Percentiles rank a stretch among this genome's conserved stretches.
Evolutionary conservation across 495 filamentous ascomycete species (phyloP).

Genomic region (Hypoxylon intermedium): DNA sequence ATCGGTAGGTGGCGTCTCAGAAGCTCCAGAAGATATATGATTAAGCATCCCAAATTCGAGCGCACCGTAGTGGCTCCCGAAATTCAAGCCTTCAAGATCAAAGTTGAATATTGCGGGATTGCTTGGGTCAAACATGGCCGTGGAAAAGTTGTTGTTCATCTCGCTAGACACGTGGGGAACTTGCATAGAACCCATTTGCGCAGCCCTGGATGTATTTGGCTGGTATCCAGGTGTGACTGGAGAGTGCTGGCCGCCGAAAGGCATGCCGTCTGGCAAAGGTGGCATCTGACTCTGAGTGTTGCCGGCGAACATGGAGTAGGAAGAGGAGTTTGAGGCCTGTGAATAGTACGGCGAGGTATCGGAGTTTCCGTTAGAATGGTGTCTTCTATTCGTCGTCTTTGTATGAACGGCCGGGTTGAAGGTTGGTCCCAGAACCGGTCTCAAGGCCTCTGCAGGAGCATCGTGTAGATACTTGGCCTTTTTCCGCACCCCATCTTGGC

Average conservation of each 20-base stretch:
- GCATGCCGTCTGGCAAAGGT: slow-evolving; percentile 54
- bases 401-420: slow-evolving; percentile 55
- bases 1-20: slow-evolving; percentile 77
- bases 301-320: slow-evolving; percentile 47
- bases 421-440: slow-evolving; percentile 62
- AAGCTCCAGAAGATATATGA: slow-evolving; percentile 88
- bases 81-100: slow-evolving; percentile 90
- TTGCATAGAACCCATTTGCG: slow-evolving; percentile 41
- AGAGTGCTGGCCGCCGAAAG: slow-evolving; percentile 68
- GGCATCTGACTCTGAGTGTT: slow-evolving; percentile 40
- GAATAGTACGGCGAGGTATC: slow-evolving; percentile 43
- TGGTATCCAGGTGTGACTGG: slow-evolving; percentile 74
- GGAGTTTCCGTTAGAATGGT: slow-evolving; percentile 36
- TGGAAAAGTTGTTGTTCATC: slow-evolving; percentile 55
- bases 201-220: slow-evolving; percentile 46
- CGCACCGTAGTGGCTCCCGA: slow-evolving; percentile 92
- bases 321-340: slow-evolving; percentile 36
- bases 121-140: slow-evolving; percentile 80
- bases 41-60: slow-evolving; percentile 93
- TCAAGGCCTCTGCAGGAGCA: slow-evolving; percentile 76
- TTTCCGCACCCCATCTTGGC: slow-evolving; percentile 95
- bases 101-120: slow-evolving; percentile 93
- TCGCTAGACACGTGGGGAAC: slow-evolving; percentile 50
- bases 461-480: slow-evolving; percentile 99
- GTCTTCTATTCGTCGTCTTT: slow-evolving; percentile 44